Evolutionary conservation across 305 asterid species (phyloP).

Genomic region (Caryopteris hybrid): DNA sequence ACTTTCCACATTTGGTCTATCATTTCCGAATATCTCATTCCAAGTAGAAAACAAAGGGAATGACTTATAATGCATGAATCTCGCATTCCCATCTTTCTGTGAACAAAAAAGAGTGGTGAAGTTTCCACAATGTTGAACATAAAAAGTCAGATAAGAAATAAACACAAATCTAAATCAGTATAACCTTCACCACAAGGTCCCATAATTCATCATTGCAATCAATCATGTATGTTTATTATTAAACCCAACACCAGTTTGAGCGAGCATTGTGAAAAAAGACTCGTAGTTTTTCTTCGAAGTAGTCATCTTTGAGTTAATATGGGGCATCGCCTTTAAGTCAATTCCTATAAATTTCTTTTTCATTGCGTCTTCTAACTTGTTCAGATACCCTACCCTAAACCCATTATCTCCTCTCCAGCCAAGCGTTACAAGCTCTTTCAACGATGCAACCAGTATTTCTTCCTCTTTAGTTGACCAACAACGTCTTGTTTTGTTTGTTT

Average conservation of each 20-base stretch:
- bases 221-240: background rate
- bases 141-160: no score
- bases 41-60: no score
- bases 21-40: no score
- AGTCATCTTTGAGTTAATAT: background rate
- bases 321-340: background rate
- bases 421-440: background rate
- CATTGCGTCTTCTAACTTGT: background rate
- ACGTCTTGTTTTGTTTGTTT: background rate
- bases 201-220: background rate
- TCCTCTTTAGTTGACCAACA: background rate
- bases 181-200: background rate
- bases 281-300: background rate
- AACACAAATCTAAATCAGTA: no score
- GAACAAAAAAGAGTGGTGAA: no score
- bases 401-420: background rate
- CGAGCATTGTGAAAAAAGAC: background rate
- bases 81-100: no score
- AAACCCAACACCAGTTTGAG: background rate
- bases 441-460: no score
- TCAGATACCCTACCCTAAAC: background rate
- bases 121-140: no score
- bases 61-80: no score
- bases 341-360: background rate
- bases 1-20: no score